phyloP scores from a whole-genome alignment of 805 yeast species.

The Lipomyces spencermartinsiae region DNA sequence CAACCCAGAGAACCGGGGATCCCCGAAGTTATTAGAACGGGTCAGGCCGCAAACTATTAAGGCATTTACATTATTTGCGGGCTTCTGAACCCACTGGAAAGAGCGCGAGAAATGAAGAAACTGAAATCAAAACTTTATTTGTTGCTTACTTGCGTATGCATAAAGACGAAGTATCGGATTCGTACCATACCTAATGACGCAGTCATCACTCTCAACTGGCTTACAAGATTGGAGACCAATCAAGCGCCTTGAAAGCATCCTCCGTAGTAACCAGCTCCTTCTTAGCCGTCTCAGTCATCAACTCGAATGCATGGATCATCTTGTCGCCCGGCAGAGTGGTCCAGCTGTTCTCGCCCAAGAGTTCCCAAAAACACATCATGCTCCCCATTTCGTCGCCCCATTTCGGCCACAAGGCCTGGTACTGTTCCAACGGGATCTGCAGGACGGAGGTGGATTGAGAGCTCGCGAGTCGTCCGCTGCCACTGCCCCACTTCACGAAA shows the following conservation, averaged over 20 bases:
- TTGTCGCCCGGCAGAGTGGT: neutral
- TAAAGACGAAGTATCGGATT: too few species aligned
- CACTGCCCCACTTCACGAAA: neutral
- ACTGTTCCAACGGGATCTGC: neutral
- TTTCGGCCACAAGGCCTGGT: neutral
- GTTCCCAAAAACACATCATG: neutral
- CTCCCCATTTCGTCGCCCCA: neutral
- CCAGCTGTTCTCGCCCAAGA: neutral
- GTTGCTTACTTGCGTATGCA: too few species aligned
- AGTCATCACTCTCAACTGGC: neutral
- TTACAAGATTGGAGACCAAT: neutral
- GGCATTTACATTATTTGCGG: too few species aligned
- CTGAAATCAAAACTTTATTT: too few species aligned
- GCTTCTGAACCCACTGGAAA: too few species aligned
- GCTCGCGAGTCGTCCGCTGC: neutral
- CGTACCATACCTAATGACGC: too few species aligned
- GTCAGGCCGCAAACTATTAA: too few species aligned
- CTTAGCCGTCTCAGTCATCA: neutral
- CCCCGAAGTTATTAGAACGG: too few species aligned
- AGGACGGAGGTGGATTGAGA: neutral
- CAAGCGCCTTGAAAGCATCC: neutral
- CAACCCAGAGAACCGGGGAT: too few species aligned
- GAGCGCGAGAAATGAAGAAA: too few species aligned
- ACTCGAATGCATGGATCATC: neutral
- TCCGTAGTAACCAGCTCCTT: neutral